Base-by-base conservation (phyloP, 345 rosid genomes). In the Eutrema yunnanense region DNA sequence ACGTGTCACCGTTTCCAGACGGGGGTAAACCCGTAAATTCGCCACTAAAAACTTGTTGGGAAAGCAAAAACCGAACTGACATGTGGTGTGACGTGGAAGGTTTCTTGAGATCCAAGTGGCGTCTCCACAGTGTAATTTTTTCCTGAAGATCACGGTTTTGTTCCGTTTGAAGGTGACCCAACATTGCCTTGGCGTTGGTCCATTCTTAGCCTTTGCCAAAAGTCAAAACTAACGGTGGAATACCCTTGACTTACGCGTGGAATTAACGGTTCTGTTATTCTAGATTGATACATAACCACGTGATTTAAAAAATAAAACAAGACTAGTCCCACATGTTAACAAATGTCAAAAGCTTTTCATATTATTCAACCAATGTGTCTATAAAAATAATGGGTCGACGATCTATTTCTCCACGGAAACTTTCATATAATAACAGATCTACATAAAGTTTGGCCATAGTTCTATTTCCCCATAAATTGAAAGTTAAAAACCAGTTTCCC, bases 1-100 rank as follows among this genome's bases (percentile, higher is more conserved):
- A 75, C 65, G 74, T 69, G 79, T 75, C 79, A 54, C 3, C 67
- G 34, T 73, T 56, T 19, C 72, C 29, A 44, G 37, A 55, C 59
- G n/a, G 8, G 19, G 2, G 30, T 63, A 38, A 55, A 55, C 0
- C 2, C 11, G 75, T 76, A 11, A 46, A 29, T 38, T 49, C 5
- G 0, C 0, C 5, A 26, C 1, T 36, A 0, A 29, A 65, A 65
- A 9, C 73, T 67, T 75, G 63, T 61, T 38, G 70, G 43, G 58
- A 68, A 49, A 74, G 76, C 62, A 52, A 71, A 9, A 34, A 27
- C 42, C 14, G 1, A 42, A 49, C 34, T 65, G 65, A 56, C 77
- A 55, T 56, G 51, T 44, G 58, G 2, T 58, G 6, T 49, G 50
- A 71, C 75, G 61, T 49, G 75, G 68, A 10, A 42, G 12, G 8